A percentile compares a stretch with the other conserved stretches of the same genome.
phyloP scores from a whole-genome alignment of 2,329 filamentous ascomycete genomes.

The Teratosphaeria destructans region DNA sequence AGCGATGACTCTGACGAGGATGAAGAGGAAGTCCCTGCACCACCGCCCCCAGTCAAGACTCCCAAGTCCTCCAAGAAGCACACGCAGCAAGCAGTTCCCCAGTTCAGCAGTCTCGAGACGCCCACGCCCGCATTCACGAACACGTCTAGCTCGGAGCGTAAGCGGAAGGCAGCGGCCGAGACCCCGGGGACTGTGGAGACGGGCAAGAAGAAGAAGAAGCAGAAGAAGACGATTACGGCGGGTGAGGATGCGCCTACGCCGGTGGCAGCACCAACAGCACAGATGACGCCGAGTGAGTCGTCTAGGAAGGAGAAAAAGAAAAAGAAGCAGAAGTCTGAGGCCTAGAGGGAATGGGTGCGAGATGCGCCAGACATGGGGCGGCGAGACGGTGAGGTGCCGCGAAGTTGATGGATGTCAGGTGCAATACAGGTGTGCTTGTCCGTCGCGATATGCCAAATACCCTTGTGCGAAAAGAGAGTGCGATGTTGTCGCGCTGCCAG shows the following conservation, averaged over 20 bases:
- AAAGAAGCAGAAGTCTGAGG: constrained; percentile 23
- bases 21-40: constrained; percentile 22
- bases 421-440: background rate
- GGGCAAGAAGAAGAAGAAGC: constrained; percentile 25
- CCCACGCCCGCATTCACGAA: constrained; percentile 8
- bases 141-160: constrained; percentile 15
- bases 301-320: constrained; percentile 21
- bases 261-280: constrained; percentile 23
- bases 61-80: constrained; percentile 24
- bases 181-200: constrained; percentile 2
- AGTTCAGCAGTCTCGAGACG: constrained; percentile 14
- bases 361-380: background rate
- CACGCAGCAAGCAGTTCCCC: constrained; percentile 8
- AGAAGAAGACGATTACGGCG: constrained; percentile 5
- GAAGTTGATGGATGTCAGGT: background rate
- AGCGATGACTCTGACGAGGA: constrained; percentile 20
- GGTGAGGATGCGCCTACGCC: constrained; percentile 20
- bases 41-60: constrained; percentile 9
- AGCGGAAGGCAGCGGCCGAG: constrained; percentile 19
- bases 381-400: too few relatives aligned
- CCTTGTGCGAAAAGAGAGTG: background rate
- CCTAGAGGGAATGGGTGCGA: background rate
- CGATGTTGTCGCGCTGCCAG: background rate
- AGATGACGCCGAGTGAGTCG: constrained; percentile 16
- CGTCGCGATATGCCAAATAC: background rate